Percentiles rank a stretch among this genome's conserved stretches.
Evolutionary conservation across 1,284 basidiomycete genomes (phyloP).

Genomic region (Boletus subluridellus): DNA sequence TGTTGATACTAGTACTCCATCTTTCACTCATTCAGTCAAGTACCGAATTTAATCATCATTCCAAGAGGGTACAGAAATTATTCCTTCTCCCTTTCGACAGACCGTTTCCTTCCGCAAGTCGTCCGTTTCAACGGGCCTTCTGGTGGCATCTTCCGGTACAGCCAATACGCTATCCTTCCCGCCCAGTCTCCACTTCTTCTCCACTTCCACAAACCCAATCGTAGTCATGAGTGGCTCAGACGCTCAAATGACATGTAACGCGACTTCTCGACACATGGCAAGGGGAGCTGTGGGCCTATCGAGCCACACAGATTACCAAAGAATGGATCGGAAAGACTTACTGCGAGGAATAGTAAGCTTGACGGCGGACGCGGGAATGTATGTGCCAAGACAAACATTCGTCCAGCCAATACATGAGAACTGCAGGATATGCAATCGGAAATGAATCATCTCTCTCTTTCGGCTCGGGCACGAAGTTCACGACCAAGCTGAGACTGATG

Average conservation of each 20-base stretch:
- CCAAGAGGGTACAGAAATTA: constrained; percentile 16
- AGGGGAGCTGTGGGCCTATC: constrained; percentile 56
- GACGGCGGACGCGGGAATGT: constrained; percentile 51
- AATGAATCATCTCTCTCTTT: too few species aligned
- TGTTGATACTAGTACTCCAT: too few species aligned
- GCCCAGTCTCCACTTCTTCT: constrained; percentile 52
- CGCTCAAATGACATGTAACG: constrained; percentile 56
- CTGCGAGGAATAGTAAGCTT: constrained; percentile 43
- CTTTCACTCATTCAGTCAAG: not conserved
- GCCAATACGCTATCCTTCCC: too few species aligned
- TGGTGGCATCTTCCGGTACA: too few species aligned
- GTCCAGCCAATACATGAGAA: constrained; percentile 44
- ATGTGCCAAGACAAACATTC: constrained; percentile 69
- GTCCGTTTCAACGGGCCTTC: too few species aligned
- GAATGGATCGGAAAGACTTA: constrained; percentile 30
- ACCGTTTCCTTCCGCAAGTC: too few species aligned
- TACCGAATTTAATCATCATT: not conserved
- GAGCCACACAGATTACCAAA: constrained; percentile 1
- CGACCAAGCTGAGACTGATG: too few species aligned
- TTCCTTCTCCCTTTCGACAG: constrained; percentile 16
- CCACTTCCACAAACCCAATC: constrained; percentile 63
- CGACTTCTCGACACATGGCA: constrained; percentile 58
- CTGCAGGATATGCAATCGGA: too few species aligned
- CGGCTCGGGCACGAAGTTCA: too few species aligned
- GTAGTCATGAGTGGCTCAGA: constrained; percentile 56